A percentile compares a stretch with the other conserved stretches of the same genome.
Evolutionary conservation across 495 filamentous ascomycete genomes (phyloP).

Genomic region (Podospora didyma): DNA sequence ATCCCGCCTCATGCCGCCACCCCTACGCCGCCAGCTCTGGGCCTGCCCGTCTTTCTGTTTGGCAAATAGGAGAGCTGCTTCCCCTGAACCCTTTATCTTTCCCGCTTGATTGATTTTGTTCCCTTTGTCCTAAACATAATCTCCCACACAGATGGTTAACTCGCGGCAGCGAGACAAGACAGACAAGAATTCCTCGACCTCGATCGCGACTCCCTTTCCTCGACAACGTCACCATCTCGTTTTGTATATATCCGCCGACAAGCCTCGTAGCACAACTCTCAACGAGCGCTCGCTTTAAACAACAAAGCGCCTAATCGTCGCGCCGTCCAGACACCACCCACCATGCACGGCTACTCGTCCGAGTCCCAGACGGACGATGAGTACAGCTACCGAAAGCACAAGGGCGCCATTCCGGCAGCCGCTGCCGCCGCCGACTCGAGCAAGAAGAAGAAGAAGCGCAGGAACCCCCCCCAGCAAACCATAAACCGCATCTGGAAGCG

Average conservation of each 20-base stretch:
- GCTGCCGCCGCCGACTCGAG: slow-evolving; percentile 22
- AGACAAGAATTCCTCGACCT: too few species aligned
- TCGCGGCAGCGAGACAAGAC: background rate
- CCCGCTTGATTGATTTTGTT: background rate
- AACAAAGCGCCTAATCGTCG: too few species aligned
- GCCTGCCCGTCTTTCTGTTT: background rate
- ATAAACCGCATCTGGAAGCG: slow-evolving; percentile 79
- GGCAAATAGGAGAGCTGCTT: slow-evolving; percentile 2
- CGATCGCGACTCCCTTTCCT: too few species aligned
- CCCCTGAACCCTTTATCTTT: slow-evolving; percentile 13
- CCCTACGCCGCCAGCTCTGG: slow-evolving; percentile 1
- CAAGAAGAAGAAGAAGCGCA: slow-evolving; percentile 53
- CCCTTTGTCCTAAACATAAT: background rate
- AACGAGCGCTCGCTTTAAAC: too few species aligned
- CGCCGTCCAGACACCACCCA: slow-evolving; percentile 9
- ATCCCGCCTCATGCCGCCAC: slow-evolving; percentile 13
- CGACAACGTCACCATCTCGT: too few species aligned
- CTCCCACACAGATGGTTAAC: background rate
- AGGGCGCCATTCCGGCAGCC: slow-evolving; percentile 17
- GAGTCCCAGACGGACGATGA: slow-evolving; percentile 32
- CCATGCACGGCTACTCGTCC: slow-evolving; percentile 36
- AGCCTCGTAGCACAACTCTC: too few species aligned
- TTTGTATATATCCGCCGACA: too few species aligned
- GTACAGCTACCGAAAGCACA: slow-evolving; percentile 30
- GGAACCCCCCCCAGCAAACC: slow-evolving; percentile 65